Evolutionary conservation across 2,329 filamentous ascomycete genomes (phyloP), one percentile per base, ranked within the genome.

Genomic region (Hypoxylon sp.): DNA sequence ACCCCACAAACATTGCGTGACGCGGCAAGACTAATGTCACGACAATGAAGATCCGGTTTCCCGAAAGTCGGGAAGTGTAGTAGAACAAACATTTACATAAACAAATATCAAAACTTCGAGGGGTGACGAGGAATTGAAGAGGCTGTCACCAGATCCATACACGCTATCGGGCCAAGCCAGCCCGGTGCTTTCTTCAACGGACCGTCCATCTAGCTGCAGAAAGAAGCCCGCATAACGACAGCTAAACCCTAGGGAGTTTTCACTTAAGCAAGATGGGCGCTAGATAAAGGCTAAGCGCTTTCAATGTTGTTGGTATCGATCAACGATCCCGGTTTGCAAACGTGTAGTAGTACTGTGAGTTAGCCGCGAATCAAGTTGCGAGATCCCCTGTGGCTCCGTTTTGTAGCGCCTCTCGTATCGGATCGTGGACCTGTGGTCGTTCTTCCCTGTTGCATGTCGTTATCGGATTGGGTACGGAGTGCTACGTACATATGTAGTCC

Each of bases 101-200:
- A 44, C 21, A 42, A 48, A 54, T 42, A 59, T 19, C n/a, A 50
- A 48, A 53, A 27, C 24, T 42, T 48, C n/a, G 35, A 44, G 17
- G 39, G 27, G 13, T 27, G 32, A 52, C 27, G 29, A 21, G 24
- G 19, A 52, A 50, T 19, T 37, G 32, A 31, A 52, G 13, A 32
- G 39, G 24, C 35, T 51, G 37, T 29, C 46, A 17, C 31, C n/a
- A 60, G 35, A 56, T 53, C 53, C 55, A 48, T 21, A 53, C 27
- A 53, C 27, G 35, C 7, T 15, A 37, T 48, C 39, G 15, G 31
- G 39, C 50, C 53, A 69, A 59, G 57, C 54, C 46, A 66, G 62
- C 52, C 58, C 57, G 53, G 44, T 42, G 17, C 39, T 61, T 65
- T 65, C 56, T 59, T 59, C 53, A 65, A 59, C 66, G 66, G 66